Evolutionary conservation across 768 basidiomycete genomes (phyloP).

Genomic region (Leccinellum albellum): DNA sequence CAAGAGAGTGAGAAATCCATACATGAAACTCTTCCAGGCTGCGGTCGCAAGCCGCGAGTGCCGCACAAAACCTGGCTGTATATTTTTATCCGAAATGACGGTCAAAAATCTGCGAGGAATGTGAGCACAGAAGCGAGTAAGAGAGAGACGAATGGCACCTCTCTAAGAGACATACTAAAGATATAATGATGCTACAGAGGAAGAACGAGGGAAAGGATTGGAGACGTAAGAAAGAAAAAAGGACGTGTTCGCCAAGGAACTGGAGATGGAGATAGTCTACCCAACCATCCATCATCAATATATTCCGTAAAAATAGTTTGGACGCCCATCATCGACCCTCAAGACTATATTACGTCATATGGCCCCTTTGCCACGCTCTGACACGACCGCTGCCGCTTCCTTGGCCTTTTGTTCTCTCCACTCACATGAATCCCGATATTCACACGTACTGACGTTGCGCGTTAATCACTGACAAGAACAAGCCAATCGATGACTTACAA

Average conservation of each 20-base stretch:
- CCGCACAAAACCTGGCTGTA: conserved; percentile 40
- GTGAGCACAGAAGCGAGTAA: conserved; percentile 1
- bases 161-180: conserved; percentile 50
- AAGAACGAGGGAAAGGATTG: conserved; percentile 49
- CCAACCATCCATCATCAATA: conserved; percentile 41
- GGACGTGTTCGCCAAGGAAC: conserved; percentile 44
- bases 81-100: conserved; percentile 44
- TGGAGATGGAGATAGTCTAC: conserved; percentile 42
- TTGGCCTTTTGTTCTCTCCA: conserved; percentile 59
- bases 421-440: conserved; percentile 74
- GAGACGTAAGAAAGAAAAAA: conserved; percentile 41
- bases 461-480: neutral
- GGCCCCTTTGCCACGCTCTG: neutral
- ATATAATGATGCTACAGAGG: conserved; percentile 42
- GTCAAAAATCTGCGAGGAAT: conserved; percentile 43
- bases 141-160: conserved; percentile 38
- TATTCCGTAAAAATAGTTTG: neutral
- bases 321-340: neutral
- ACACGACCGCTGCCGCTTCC: conserved; percentile 29
- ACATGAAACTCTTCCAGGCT: conserved; percentile 52
- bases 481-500: conserved; percentile 41
- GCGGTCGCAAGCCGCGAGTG: conserved; percentile 44
- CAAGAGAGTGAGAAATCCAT: conserved; percentile 54
- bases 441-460: conserved; percentile 53
- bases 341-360: conserved; percentile 10